A percentile compares a stretch with the other conserved stretches of the same genome.
Conservation (phyloP, 2,329 filamentous ascomycete species). For the Arthrobotrys entomopaga region DNA sequence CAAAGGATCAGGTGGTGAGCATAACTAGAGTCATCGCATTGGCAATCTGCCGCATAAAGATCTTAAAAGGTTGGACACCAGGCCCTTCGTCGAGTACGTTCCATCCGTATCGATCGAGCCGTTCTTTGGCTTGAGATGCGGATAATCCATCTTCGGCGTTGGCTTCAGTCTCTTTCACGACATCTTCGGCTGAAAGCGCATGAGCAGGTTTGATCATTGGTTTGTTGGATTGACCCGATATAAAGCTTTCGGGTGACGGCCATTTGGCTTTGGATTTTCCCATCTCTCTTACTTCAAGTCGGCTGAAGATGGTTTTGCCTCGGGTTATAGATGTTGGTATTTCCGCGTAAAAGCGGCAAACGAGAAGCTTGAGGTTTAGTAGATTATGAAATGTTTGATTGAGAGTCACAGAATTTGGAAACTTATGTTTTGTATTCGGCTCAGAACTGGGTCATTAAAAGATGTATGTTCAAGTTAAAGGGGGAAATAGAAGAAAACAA, state of each 20-base stretch:
- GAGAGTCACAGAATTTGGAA: background rate
- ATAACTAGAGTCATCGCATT: slow-evolving; percentile 77
- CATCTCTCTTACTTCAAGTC: background rate
- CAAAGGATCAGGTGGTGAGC: slow-evolving; percentile 1
- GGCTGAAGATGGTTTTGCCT: background rate
- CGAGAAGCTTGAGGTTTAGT: background rate
- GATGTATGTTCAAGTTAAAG: background rate
- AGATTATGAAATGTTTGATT: background rate
- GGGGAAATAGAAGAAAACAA: background rate
- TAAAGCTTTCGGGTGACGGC: background rate
- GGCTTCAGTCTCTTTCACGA: slow-evolving; percentile 68
- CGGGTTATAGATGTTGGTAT: background rate
- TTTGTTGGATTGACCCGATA: slow-evolving; percentile 6
- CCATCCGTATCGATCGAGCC: slow-evolving; percentile 70
- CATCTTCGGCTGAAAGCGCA: slow-evolving; percentile 3
- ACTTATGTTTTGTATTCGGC: background rate
- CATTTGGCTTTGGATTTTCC: background rate
- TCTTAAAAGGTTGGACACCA: slow-evolving; percentile 75
- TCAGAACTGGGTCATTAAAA: background rate
- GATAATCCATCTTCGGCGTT: slow-evolving; percentile 75
- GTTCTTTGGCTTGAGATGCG: slow-evolving; percentile 69
- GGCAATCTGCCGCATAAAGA: slow-evolving; percentile 76
- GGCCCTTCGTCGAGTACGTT: slow-evolving; percentile 78
- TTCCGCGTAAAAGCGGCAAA: background rate
- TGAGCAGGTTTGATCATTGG: slow-evolving; percentile 17